A percentile compares a stretch with the other conserved stretches of the same genome.
Evolutionary conservation across 2,329 filamentous ascomycete species (phyloP).

Genomic region (Alternaria gaisen): DNA sequence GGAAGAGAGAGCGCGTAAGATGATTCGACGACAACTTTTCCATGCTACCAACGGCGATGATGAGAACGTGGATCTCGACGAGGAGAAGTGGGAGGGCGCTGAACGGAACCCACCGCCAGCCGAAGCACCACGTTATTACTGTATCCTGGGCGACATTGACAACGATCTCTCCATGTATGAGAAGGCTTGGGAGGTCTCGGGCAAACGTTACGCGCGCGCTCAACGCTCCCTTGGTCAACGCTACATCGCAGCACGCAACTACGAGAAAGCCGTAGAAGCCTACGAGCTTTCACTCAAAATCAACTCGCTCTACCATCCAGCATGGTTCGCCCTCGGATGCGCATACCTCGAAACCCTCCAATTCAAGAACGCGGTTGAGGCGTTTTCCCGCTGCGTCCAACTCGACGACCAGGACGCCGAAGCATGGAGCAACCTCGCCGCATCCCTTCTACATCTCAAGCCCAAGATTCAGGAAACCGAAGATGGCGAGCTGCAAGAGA

Average conservation of each 20-base stretch:
- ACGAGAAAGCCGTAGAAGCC: constrained; percentile 74
- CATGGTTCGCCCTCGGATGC: constrained; percentile 92
- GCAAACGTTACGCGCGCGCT: constrained; percentile 81
- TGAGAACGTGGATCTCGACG: constrained; percentile 53
- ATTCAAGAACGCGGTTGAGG: constrained; percentile 81
- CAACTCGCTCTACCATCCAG: constrained; percentile 81
- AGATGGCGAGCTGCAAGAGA: constrained; percentile 53
- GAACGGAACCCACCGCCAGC: constrained; percentile 75
- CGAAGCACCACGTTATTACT: constrained; percentile 88
- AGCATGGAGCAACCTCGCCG: constrained; percentile 94
- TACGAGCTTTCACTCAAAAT: constrained; percentile 80
- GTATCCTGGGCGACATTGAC: constrained; percentile 91
- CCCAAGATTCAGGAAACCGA: constrained; percentile 48
- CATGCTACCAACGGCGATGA: constrained; percentile 63
- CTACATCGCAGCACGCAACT: constrained; percentile 73
- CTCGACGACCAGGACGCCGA: constrained; percentile 89
- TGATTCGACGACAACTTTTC: constrained; percentile 83
- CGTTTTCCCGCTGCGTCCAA: constrained; percentile 83
- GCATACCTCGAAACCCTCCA: constrained; percentile 79
- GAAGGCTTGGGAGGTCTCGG: constrained; percentile 87
- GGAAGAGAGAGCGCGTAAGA: constrained; percentile 81
- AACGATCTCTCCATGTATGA: constrained; percentile 77
- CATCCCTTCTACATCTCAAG: constrained; percentile 77
- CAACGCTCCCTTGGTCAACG: constrained; percentile 86
- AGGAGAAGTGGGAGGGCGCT: constrained; percentile 69